Percentiles rank a stretch among this genome's conserved stretches.
Evolutionary conservation across 192 early-diverging fungal genomes (phyloP).

Genomic region (Gamsiella multidivaricata): DNA sequence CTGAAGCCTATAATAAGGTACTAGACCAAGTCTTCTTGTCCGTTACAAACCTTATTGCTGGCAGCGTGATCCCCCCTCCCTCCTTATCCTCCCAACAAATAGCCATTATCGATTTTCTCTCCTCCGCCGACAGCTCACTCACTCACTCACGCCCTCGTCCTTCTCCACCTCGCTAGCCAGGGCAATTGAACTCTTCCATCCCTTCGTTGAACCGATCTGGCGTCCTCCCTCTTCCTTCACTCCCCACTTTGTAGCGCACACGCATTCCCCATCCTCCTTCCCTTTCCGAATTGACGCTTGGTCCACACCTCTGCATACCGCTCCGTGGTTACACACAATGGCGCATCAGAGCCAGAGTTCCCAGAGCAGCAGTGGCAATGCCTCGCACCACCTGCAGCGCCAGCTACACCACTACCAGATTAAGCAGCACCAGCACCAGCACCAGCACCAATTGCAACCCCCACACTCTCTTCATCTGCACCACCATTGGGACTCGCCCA

Average conservation of each 20-base stretch:
- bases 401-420: neutral
- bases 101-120: neutral
- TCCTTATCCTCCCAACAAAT: too few relatives aligned
- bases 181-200: neutral
- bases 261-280: neutral
- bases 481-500: slow-evolving; percentile 4
- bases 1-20: too few relatives aligned
- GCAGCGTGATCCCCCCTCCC: neutral
- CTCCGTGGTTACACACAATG: slow-evolving; percentile 28
- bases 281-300: neutral
- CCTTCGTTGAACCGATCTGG: neutral
- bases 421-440: neutral
- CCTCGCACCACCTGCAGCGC: neutral
- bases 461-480: neutral
- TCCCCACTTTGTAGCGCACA: neutral
- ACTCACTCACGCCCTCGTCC: neutral
- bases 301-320: neutral
- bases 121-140: neutral
- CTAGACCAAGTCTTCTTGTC: too few relatives aligned
- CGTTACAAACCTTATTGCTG: neutral
- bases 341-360: slow-evolving; percentile 28
- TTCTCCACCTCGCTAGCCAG: neutral
- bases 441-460: neutral
- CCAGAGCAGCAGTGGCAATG: neutral
- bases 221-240: neutral